These are phyloP conservation scores for Chlorencoelia australis DNA, from an alignment of 2,329 filamentous ascomycete species.

Conservation along the genomic window DNA sequence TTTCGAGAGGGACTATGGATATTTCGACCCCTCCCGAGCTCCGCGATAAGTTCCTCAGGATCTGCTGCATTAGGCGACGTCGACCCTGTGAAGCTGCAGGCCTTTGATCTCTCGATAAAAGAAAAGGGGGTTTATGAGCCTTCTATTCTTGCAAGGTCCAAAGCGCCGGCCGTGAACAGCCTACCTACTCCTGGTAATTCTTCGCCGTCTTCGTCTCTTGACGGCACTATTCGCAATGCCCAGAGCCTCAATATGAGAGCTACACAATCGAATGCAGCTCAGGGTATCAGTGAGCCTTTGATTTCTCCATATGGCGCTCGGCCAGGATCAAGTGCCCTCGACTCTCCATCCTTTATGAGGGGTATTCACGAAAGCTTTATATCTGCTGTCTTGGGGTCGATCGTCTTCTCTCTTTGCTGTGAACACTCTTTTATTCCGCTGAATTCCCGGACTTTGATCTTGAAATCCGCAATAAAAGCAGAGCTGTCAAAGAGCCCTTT, in stretches of 20 bases:
- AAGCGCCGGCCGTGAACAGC: constrained; percentile 11
- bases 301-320: constrained; percentile 19
- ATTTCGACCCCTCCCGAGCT: constrained; percentile 15
- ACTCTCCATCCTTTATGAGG: constrained; percentile 14
- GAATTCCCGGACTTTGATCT: constrained; percentile 26
- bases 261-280: constrained; percentile 13
- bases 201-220: constrained; percentile 23
- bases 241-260: constrained; percentile 22
- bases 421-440: constrained; percentile 25
- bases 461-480: constrained; percentile 4
- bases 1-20: constrained; percentile 24
- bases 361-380: constrained; percentile 27
- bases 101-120: constrained; percentile 14
- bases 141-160: constrained; percentile 19
- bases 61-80: constrained; percentile 4
- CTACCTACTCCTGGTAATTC: constrained; percentile 18
- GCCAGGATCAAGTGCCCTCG: constrained; percentile 8
- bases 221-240: constrained; percentile 18
- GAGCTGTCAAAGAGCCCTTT: constrained; percentile 1
- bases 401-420: constrained; percentile 25
- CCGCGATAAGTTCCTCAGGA: constrained; percentile 3
- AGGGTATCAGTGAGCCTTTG: constrained; percentile 17
- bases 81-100: constrained; percentile 13
- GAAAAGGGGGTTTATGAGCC: constrained; percentile 24
- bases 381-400: constrained; percentile 25